phyloP scores from a whole-genome alignment of 164 flowering plant genomes.

The Liquidambar formosana region DNA sequence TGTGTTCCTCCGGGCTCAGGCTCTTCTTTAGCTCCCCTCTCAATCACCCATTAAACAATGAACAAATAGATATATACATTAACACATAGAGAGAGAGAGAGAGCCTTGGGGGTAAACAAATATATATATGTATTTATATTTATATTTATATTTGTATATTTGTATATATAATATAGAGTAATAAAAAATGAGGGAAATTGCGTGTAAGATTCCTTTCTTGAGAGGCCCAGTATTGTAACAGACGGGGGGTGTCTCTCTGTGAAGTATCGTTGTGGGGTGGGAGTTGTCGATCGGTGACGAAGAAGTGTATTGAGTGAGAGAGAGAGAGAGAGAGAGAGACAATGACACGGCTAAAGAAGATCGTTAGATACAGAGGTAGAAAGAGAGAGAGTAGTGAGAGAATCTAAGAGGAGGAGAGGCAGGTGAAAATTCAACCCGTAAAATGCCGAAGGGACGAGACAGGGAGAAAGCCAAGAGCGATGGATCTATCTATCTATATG shows the following conservation, averaged over 20 bases:
- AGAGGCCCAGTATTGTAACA: conserved; percentile 14
- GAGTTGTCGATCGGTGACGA: no score
- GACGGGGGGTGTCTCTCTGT: conserved; percentile 9
- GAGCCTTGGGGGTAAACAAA: not conserved
- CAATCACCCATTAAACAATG: conserved; percentile 10
- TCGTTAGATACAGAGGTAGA: not conserved
- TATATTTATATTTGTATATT: not conserved
- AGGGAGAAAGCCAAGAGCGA: not conserved
- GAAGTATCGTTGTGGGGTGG: no score
- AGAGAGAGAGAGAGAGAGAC: conserved; percentile 6
- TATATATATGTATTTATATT: not conserved
- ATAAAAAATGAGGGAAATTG: not conserved
- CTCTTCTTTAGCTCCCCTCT: not conserved
- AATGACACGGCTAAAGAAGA: conserved; percentile 14
- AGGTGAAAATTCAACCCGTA: conserved; percentile 19
- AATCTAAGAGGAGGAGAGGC: conserved; percentile 12
- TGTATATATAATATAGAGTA: no score
- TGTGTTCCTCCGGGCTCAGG: not conserved
- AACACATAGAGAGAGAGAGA: conserved; percentile 1
- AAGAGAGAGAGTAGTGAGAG: conserved; percentile 10
- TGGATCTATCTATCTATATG: no score
- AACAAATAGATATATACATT: not conserved
- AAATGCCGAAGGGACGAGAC: conserved; percentile 10
- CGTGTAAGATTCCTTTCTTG: conserved; percentile 26
- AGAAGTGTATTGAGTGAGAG: no score